Evolutionary conservation across 164 flowering plant species (phyloP).

Genomic region (Amborella trichopoda): DNA sequence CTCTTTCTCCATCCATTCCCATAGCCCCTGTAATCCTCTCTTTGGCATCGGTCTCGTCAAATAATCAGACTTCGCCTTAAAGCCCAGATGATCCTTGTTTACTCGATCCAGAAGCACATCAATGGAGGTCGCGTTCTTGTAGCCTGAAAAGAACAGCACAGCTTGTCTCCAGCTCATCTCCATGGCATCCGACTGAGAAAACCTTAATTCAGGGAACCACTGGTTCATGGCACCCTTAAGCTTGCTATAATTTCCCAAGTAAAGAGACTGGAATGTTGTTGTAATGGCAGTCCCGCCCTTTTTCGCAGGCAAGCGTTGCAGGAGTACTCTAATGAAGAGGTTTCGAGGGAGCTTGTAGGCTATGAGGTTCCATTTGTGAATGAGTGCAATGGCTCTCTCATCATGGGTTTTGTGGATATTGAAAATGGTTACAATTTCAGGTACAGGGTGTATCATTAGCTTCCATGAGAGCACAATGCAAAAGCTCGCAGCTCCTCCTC

Average conservation of each 20-base stretch:
- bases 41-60: conserved; percentile 8
- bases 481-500: conserved; percentile 15
- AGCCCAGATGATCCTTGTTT: conserved; percentile 10
- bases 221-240: not conserved
- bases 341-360: conserved; percentile 5
- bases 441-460: conserved; percentile 7
- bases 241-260: conserved; percentile 10
- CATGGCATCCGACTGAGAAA: conserved; percentile 6
- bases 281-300: not conserved
- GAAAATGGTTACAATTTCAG: conserved; percentile 10
- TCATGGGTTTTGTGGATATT: conserved; percentile 8
- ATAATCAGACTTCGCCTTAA: conserved; percentile 21
- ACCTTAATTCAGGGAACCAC: conserved; percentile 14
- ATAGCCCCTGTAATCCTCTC: conserved; percentile 2
- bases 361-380: conserved; percentile 17
- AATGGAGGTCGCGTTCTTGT: conserved; percentile 7
- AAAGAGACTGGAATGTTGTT: conserved; percentile 13
- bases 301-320: conserved; percentile 7
- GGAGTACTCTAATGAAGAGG: conserved; percentile 11
- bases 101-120: conserved; percentile 13
- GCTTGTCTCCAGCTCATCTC: conserved; percentile 24
- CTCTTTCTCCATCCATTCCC: conserved; percentile 7
- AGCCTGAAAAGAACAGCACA: conserved; percentile 11
- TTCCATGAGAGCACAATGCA: conserved; percentile 19
- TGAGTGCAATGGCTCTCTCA: conserved; percentile 5